Conservation (phyloP, 257 asterid genomes). For the Dorcoceras hygrometricum region DNA sequence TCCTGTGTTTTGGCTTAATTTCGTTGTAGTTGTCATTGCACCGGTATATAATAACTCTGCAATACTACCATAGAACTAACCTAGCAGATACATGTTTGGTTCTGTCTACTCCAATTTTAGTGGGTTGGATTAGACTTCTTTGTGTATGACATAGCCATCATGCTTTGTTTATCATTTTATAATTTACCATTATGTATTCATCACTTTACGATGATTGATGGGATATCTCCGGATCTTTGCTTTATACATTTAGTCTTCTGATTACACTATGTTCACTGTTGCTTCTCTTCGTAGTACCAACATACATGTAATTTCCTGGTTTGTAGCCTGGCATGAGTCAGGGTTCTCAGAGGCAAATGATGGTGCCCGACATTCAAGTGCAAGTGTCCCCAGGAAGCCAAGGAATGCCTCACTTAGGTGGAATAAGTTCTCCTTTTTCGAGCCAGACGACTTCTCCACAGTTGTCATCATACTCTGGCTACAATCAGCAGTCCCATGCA, state of each 20-base stretch:
- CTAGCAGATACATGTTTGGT: no score
- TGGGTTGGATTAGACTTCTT: no score
- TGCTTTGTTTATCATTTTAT: no score
- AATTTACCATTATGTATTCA: no score
- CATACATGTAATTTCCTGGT: constrained; percentile 11
- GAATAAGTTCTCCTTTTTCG: constrained; percentile 37
- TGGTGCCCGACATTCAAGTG: constrained; percentile 63
- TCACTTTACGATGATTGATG: no score
- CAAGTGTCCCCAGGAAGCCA: constrained; percentile 44
- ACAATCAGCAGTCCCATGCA: constrained; percentile 46
- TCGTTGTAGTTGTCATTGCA: no score
- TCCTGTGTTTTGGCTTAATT: no score
- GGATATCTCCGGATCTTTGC: background rate
- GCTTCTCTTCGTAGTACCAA: constrained; percentile 9
- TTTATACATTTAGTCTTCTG: background rate
- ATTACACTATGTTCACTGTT: constrained; percentile 8
- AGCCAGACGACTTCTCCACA: constrained; percentile 41
- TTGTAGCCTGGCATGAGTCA: constrained; percentile 60
- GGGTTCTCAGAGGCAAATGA: constrained; percentile 66
- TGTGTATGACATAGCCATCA: no score
- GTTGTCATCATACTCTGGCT: constrained; percentile 41
- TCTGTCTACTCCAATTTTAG: no score
- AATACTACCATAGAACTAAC: no score
- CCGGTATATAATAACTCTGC: no score
- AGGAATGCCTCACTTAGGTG: constrained; percentile 46